Base-by-base conservation (phyloP, 768 basidiomycete genomes). In the Plicaturopsis crispa region DNA sequence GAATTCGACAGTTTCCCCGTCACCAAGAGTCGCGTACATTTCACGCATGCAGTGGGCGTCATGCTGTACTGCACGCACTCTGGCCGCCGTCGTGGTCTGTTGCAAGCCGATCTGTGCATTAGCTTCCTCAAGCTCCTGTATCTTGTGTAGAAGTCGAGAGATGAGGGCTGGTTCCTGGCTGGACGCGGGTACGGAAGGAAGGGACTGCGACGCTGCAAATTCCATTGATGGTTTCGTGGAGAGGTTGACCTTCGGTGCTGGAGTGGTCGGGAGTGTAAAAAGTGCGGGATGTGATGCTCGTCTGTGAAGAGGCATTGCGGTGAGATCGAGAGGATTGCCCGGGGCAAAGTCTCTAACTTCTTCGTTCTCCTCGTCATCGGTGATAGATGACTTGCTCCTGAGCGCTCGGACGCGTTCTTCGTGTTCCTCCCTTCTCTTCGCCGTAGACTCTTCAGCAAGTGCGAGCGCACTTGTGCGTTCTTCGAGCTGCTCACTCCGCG, bases 71-170 rank as follows among this genome's bases (percentile, higher is more conserved):
- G 72, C 71, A n/a, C 72, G 70, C 19, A 88, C 63, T 42, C 79
- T 76, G 26, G 62, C 62, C 4, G 69, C 59, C 0, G 85, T 86
- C 47, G 73, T 70, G 1, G 55, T 57, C 52, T 89, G 86, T 44
- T 83, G 76, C 40, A 69, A 62, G 16, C 75, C 62, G 30, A 90
- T 86, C 39, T 73, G 71, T 5, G 61, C 45, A 47, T 90, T 90
- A 2, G 83, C 73, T 26, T 78, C 70, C 50, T 90, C 84, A 1
- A 90, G 67, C 53, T 90, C 86, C 33, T 70, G 66, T 36, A 90
- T 83, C 60, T 90, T 90, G 12, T 62, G 52, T 31, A 88, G 59
- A 5, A 90, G 72, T 52, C 85, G 80, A 7, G 75, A 65, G n/a
- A 89, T 72, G 37, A 90, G 66, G 46, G 57, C 62, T 46, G 67